These are phyloP conservation scores for Venturia aucupariae DNA, from an alignment of 2,329 filamentous ascomycete genomes.

Conservation along the genomic window DNA sequence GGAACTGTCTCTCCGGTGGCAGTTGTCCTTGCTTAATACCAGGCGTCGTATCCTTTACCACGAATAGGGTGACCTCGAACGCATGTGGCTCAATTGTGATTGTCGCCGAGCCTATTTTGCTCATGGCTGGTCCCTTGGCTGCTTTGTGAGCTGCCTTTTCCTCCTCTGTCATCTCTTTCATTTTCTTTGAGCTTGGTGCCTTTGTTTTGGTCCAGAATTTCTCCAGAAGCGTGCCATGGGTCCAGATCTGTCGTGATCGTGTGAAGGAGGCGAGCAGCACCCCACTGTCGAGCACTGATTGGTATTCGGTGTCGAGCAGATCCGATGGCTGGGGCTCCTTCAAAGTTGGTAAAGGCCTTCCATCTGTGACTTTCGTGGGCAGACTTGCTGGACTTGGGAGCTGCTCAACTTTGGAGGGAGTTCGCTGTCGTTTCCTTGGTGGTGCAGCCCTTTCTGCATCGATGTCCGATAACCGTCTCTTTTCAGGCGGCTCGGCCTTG, in stretches of 20 bases:
- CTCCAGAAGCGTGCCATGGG: slow-evolving; percentile 59
- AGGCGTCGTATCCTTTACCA: slow-evolving; percentile 49
- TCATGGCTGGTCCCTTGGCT: slow-evolving; percentile 57
- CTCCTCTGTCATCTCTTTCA: slow-evolving; percentile 46
- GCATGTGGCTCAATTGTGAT: slow-evolving; percentile 73
- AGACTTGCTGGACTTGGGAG: not conserved
- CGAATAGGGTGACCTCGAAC: slow-evolving; percentile 65
- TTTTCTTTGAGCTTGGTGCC: slow-evolving; percentile 32
- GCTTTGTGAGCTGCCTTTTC: slow-evolving; percentile 16
- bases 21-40: slow-evolving; percentile 7
- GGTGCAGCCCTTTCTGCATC: slow-evolving; percentile 5
- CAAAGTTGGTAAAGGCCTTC: slow-evolving; percentile 12
- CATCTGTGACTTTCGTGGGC: slow-evolving; percentile 12
- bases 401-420: not conserved
- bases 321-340: slow-evolving; percentile 5
- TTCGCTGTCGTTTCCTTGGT: not conserved
- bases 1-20: slow-evolving; percentile 1
- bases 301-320: slow-evolving; percentile 13
- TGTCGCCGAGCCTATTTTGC: slow-evolving; percentile 55
- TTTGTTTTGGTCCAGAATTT: slow-evolving; percentile 67
- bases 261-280: slow-evolving; percentile 14
- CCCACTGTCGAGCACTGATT: slow-evolving; percentile 14
- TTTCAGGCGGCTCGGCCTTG: slow-evolving; percentile 11
- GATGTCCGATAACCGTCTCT: slow-evolving; percentile 6
- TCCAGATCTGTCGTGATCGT: slow-evolving; percentile 46